Evolutionary conservation across 768 basidiomycete genomes (phyloP).

Genomic region (Brasilioporus rufonigricans): DNA sequence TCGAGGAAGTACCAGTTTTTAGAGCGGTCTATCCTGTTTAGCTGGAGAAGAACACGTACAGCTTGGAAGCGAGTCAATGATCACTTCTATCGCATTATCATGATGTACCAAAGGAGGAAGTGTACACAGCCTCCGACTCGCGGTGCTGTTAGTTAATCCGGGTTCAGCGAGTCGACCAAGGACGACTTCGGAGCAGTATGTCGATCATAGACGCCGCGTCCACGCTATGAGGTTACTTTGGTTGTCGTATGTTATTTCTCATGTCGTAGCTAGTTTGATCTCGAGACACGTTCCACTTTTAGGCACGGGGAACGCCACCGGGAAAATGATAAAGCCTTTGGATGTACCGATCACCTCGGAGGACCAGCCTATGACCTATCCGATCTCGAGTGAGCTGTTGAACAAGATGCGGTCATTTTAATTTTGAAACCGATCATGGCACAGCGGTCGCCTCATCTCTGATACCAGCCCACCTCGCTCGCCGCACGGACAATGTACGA

Average conservation of each 20-base stretch:
- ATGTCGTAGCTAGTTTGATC: too few relatives aligned
- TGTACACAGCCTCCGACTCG: too few relatives aligned
- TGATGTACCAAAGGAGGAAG: too few relatives aligned
- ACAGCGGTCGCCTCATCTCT: background rate
- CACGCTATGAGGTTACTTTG: too few relatives aligned
- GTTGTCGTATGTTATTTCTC: too few relatives aligned
- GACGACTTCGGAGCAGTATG: too few relatives aligned
- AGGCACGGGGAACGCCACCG: background rate
- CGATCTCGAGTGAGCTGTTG: background rate
- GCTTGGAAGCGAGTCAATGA: slow-evolving; percentile 45
- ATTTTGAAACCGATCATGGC: background rate
- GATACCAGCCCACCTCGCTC: background rate
- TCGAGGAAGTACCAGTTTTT: background rate
- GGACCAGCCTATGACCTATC: background rate
- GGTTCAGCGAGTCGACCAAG: too few relatives aligned
- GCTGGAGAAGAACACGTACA: slow-evolving; percentile 88
- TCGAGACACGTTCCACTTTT: too few relatives aligned
- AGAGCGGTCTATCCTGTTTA: slow-evolving; percentile 23
- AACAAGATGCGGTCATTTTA: background rate
- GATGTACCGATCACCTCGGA: background rate
- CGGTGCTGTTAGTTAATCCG: too few relatives aligned
- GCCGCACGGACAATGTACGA: slow-evolving; percentile 1
- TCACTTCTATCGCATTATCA: too few relatives aligned
- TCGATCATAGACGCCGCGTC: too few relatives aligned
- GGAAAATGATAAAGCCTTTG: background rate